Base-by-base conservation (phyloP, 441 rosid species). In the Isatis lusitanica region DNA sequence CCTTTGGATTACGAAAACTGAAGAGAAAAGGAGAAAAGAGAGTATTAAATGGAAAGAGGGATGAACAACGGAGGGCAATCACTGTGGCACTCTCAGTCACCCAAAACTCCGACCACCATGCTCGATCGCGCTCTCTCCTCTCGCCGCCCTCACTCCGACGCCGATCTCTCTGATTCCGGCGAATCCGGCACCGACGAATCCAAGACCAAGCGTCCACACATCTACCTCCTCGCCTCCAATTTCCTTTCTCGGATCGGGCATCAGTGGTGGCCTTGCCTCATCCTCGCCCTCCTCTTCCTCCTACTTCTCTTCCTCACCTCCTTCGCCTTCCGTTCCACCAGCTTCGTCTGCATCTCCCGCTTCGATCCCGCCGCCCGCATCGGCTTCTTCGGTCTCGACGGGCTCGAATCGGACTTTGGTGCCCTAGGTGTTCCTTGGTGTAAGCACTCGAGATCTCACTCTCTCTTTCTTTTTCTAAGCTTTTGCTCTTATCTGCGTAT, bases 391-490 rank as follows among this genome's bases (percentile, higher is more conserved):
- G 93, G 91, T 1, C 66, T 89, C 35, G 97, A 91, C 47, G 97
- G 96, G 3, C 84, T 90, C 48, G 96, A 88, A 40, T 90, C 97
- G 31, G 96, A 93, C 76, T 96, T 96, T 64, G 99, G 94, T 18
- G 83, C 81, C 57, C 91, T 96, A 18, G 99, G 99, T 66, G 99
- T 91, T 74, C 99, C 98, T 79, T 93, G 97, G 96, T 96, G 97
- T 96, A 90, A 87, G 98, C 83, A 63, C 73, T 73, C 62, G 7
- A 68, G 35, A 35, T 52, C 42, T 66, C 40, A 9, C 53, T 30
- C 1, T 9, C 46, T 18, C 53, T 24, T 1, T 51, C 40, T 66
- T 4, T 13, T 7, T 24, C 2, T 13, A 36, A 38, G 8, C 36
- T 11, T 11, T 74, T 46, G 4, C 0, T 62, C 6, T 60, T 24